Base-by-base conservation (phyloP, 1,284 basidiomycete species). In the Crepidotus sp. region DNA sequence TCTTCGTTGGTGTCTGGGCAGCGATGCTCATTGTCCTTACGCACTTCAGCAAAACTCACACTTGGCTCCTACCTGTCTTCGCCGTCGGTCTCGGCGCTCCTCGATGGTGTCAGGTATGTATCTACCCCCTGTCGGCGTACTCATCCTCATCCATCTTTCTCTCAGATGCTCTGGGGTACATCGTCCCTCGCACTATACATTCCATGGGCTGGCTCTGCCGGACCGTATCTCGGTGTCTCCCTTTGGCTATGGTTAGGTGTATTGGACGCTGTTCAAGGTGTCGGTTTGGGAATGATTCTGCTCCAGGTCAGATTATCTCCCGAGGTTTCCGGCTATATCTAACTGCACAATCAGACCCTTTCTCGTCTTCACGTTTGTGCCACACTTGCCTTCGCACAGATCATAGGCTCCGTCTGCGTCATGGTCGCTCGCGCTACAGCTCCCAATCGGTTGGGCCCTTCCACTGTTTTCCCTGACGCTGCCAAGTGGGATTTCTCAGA, bases 231-330 rank as follows among this genome's bases (percentile, higher is more conserved):
- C 48, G 85, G 86, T 39, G 76, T 89, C 24, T 85, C 82, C 24
- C 66, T 94, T 25, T 95, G 91, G 91, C 70, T 95, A 30, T 95
- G 91, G 91, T 74, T 95, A 10, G 91, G 90, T 59, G 91, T 95
- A 29, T 71, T 95, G 36, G 91, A 92, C 61, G 89, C 91, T 26
- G 71, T 95, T 33, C 91, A 95, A 61, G 91, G 91, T 65, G 91
- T 94, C 32, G 91, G 91, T 29, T 69, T 95, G 42, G 91, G 91
- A 54, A 88, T 94, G 86, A 94, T 95, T 59, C 72, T 95, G 13
- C 79, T 95, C 14, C 89, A 92, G 69, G 79, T 80, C 55, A 22
- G 21, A 14, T 35, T 18, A 4, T 34, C 8, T 19, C 1, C 34
- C n/a, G 7, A 9, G 7, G 35, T 15, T 11, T 35, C 36, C 32